phyloP scores from a whole-genome alignment of 2,329 filamentous ascomycete genomes.

The Emericellopsis atlantica region DNA sequence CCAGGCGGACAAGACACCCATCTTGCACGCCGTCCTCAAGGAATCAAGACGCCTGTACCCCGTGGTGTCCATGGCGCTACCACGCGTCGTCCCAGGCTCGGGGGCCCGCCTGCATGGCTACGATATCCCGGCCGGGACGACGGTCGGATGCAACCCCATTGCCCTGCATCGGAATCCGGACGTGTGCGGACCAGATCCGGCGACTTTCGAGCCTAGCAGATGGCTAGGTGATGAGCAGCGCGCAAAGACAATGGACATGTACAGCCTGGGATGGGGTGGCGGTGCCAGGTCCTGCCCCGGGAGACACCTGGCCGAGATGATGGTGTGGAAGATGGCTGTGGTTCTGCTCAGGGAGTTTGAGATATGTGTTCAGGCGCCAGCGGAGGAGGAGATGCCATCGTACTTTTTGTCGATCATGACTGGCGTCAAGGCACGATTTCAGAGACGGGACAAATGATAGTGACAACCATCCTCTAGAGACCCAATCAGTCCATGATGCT shows the following conservation, averaged over 20 bases:
- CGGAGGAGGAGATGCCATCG: constrained; percentile 23
- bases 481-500: neutral
- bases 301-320: constrained; percentile 34
- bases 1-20: constrained; percentile 10
- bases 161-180: constrained; percentile 34
- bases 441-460: constrained; percentile 2
- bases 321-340: constrained; percentile 30
- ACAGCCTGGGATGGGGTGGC: constrained; percentile 38
- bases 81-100: constrained; percentile 26
- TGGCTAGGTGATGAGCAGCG: constrained; percentile 26
- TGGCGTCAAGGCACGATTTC: constrained; percentile 28
- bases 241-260: constrained; percentile 29
- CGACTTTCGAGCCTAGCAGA: constrained; percentile 29
- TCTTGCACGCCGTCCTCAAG: constrained; percentile 31
- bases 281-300: constrained; percentile 38
- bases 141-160: constrained; percentile 36
- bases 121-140: constrained; percentile 28
- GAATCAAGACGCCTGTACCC: constrained; percentile 38
- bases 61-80: constrained; percentile 37
- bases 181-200: constrained; percentile 33
- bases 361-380: constrained; percentile 21
- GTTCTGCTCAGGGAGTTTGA: constrained; percentile 30
- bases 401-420: constrained; percentile 42
- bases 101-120: constrained; percentile 24
- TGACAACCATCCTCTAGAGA: neutral